These are phyloP conservation scores for Saccharomycopsis guyanensis DNA, from an alignment of 805 yeast genomes.

Conservation along the genomic window DNA sequence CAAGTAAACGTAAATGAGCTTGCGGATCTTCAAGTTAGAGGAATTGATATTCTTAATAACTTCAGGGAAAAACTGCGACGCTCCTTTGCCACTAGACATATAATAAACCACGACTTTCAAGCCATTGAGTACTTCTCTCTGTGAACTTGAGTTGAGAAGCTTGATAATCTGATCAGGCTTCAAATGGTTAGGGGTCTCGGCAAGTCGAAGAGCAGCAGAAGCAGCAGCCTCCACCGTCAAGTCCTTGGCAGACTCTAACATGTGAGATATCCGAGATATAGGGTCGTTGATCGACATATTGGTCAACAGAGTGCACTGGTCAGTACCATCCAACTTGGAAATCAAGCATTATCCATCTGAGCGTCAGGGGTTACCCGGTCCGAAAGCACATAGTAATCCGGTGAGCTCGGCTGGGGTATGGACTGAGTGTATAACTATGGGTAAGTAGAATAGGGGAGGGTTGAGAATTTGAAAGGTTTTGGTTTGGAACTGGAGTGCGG, in stretches of 20 bases:
- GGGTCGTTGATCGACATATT: background rate
- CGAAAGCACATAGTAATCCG: too few relatives aligned
- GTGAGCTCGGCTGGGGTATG: too few relatives aligned
- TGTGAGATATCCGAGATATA: background rate
- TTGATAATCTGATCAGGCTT: constrained; percentile 60
- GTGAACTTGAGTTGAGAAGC: constrained; percentile 59
- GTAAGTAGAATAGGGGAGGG: too few relatives aligned
- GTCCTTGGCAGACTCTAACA: constrained; percentile 33
- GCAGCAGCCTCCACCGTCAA: constrained; percentile 78
- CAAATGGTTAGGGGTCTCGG: constrained; percentile 51
- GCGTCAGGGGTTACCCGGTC: too few relatives aligned
- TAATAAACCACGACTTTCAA: constrained; percentile 46
- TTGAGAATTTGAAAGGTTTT: too few relatives aligned
- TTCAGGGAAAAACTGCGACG: constrained; percentile 60
- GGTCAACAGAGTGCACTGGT: too few relatives aligned
- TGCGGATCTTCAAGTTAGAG: constrained; percentile 52
- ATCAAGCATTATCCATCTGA: too few relatives aligned
- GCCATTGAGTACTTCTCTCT: constrained; percentile 55
- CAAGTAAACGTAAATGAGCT: constrained; percentile 62
- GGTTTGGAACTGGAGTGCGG: too few relatives aligned
- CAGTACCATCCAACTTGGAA: too few relatives aligned
- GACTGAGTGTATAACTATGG: too few relatives aligned
- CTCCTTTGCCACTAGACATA: constrained; percentile 37
- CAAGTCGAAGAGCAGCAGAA: constrained; percentile 58
- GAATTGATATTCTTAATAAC: constrained; percentile 84